Base-by-base conservation (phyloP, 2,329 filamentous ascomycete genomes). In the Aotearoamyces nothofagi region DNA sequence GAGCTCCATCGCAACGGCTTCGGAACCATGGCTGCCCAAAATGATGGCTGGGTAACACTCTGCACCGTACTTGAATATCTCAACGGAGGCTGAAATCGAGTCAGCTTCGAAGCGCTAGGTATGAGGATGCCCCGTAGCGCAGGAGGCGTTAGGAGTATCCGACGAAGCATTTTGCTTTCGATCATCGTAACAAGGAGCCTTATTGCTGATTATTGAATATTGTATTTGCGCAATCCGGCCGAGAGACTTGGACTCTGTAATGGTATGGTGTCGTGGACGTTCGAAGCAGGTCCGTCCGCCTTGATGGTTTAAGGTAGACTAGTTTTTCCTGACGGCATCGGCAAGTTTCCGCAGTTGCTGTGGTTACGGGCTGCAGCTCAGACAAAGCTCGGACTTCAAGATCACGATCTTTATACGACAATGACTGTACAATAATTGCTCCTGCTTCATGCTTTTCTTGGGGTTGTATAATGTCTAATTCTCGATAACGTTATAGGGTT, bases 1-100 rank as follows among this genome's bases (percentile, higher is more conserved):
- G 36, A 34, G 27, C 49, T 53, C 36, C 47, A 44, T n/a, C 70
- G 67, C 25, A 75, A 45, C n/a, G 69, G 65, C 41, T 77, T 80
- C 2, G 79, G 78, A 27, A 84, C 54, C 35, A 84, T 55, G 7
- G 65, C 67, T 41, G 62, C 67, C 79, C 79, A 84, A 51, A 83
- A 73, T 9, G 45, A 47, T 10, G 38, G 31, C 26, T 44, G 39
- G 15, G 39, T 36, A 19, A 51, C 33, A 24, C 34, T 45, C 14
- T 41, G 66, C 7, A 61, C 47, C 8, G 56, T 55, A 35, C 56
- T 57, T 22, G 39, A 39, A 33, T 46, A 48, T 25, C 32, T 32
- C 26, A 37, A n/a, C n/a, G n/a, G n/a, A n/a, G n/a, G n/a, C n/a
- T n/a, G n/a, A n/a, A n/a, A n/a, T n/a, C n/a, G n/a, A n/a, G n/a